These are phyloP conservation scores for Coelastrella sp. DNA, from an alignment of 139 green algal genomes.

Conservation along the genomic window DNA sequence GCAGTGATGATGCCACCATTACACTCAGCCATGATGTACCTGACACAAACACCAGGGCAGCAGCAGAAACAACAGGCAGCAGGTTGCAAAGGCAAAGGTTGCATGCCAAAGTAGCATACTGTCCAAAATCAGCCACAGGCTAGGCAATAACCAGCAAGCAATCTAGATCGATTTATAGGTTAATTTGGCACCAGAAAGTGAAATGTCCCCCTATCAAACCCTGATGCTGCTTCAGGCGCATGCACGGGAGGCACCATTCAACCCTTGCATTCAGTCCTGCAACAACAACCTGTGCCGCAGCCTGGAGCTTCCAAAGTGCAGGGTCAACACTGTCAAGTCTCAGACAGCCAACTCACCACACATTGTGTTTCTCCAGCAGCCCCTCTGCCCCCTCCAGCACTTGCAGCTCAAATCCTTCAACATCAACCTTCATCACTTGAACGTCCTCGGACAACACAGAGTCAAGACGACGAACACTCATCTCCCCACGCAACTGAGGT, in stretches of 20 bases:
- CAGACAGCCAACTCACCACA: constrained; percentile 10
- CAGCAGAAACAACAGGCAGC: background rate
- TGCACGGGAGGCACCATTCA: background rate
- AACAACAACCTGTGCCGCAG: background rate
- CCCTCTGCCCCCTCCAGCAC: constrained; percentile 44
- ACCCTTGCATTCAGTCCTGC: background rate
- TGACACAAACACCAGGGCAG: background rate
- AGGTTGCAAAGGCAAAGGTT: too few relatives aligned
- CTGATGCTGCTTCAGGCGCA: too few relatives aligned
- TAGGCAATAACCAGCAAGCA: too few relatives aligned
- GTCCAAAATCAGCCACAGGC: too few relatives aligned
- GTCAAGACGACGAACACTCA: constrained; percentile 34
- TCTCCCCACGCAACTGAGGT: constrained; percentile 19
- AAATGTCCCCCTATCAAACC: too few relatives aligned
- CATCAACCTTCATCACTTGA: constrained; percentile 54
- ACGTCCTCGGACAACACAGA: constrained; percentile 22
- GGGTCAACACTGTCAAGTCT: background rate
- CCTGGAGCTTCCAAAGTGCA: background rate
- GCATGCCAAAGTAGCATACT: too few relatives aligned
- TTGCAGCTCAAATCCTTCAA: constrained; percentile 48
- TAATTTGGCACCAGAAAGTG: too few relatives aligned
- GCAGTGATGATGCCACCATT: background rate
- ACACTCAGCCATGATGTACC: constrained; percentile 35
- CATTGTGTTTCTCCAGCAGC: constrained; percentile 32
- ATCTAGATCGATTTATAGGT: too few relatives aligned